These are phyloP conservation scores for Heracleum sosnowskyi DNA, from an alignment of 129 eudicot species.

Conservation along the genomic window DNA sequence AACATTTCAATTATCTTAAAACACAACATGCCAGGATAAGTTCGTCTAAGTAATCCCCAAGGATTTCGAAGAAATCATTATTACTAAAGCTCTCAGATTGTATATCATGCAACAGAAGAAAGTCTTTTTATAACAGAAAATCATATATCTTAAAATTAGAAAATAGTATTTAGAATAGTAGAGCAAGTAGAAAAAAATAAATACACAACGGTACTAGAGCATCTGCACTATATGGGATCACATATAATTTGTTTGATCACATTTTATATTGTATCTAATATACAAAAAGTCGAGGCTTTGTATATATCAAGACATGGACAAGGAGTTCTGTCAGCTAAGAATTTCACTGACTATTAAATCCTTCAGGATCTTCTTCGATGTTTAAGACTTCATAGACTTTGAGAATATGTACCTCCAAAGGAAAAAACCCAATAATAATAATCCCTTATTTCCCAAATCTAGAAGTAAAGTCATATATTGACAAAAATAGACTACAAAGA, in stretches of 20 bases:
- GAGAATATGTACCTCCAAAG: not conserved
- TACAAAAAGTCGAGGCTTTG: too few relatives aligned
- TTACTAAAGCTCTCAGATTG: not conserved
- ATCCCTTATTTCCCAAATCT: not conserved
- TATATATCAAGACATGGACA: not conserved
- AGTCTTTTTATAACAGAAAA: not conserved
- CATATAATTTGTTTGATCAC: not conserved
- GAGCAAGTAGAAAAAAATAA: not conserved
- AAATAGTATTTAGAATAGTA: not conserved
- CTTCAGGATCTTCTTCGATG: not conserved
- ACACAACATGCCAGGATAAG: not conserved
- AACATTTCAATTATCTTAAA: not conserved
- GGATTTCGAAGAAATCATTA: not conserved
- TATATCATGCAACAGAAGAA: not conserved
- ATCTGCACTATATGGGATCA: not conserved
- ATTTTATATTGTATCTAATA: not conserved
- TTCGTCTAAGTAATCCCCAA: not conserved
- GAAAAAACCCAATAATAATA: not conserved
- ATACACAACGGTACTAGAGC: not conserved
- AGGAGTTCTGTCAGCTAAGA: not conserved
- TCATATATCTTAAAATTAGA: not conserved
- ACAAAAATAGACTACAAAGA: not conserved
- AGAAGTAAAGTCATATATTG: not conserved
- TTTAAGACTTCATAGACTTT: not conserved
- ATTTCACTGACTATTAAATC: not conserved